phyloP scores from a whole-genome alignment of 2,329 filamentous ascomycete species.

The Stagonosporopsis cucurbitacearum region DNA sequence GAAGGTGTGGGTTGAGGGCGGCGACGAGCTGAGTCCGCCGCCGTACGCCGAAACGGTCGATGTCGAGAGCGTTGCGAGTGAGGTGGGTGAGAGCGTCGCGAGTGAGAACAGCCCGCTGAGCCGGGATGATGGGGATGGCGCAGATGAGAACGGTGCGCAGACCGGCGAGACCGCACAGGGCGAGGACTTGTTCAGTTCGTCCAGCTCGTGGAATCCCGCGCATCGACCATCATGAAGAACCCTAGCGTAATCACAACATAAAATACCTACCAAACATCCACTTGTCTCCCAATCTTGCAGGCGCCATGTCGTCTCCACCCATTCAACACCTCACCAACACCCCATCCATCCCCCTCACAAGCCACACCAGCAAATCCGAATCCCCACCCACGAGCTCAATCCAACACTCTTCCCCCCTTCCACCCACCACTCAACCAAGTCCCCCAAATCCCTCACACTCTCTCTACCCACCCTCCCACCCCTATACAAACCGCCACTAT shows the following conservation, averaged over 20 bases:
- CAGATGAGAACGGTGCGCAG: not conserved
- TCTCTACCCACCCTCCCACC: no score
- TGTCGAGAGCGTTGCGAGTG: not conserved
- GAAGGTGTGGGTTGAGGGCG: conserved; percentile 63
- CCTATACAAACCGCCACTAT: no score
- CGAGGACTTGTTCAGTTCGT: conserved; percentile 3
- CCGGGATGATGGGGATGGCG: not conserved
- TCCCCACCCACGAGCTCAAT: no score
- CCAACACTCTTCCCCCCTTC: no score
- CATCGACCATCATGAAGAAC: conserved; percentile 1
- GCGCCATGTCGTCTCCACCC: no score
- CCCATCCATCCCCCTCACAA: no score
- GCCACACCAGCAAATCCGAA: no score
- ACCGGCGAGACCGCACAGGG: not conserved
- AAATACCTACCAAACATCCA: not conserved
- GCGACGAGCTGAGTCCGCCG: conserved; percentile 48
- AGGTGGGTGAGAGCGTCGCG: conserved; percentile 51
- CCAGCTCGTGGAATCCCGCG: conserved; percentile 8
- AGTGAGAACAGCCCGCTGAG: conserved; percentile 1
- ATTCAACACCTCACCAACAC: no score
- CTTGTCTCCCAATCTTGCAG: no score
- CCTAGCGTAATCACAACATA: not conserved
- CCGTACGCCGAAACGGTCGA: conserved; percentile 39
- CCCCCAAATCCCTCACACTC: no score
- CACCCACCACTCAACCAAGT: no score